Evolutionary conservation across 257 asterid genomes (phyloP).

Genomic region (Solanum megistacrolobum): DNA sequence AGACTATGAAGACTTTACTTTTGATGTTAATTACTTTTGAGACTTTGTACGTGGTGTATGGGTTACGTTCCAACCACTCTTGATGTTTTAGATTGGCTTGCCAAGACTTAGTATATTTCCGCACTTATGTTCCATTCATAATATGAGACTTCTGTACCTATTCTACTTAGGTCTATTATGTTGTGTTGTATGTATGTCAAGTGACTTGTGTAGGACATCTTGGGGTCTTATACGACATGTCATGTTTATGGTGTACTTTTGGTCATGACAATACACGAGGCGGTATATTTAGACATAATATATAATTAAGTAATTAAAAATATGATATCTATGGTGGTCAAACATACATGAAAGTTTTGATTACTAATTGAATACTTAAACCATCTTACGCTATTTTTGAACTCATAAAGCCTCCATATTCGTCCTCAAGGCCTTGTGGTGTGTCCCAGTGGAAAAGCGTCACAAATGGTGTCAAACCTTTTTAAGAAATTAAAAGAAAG

Average conservation of each 20-base stretch:
- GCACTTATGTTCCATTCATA: not conserved
- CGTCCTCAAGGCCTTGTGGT: conserved; percentile 18
- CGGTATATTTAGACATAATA: not conserved
- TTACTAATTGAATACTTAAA: not conserved
- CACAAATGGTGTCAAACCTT: conserved; percentile 11
- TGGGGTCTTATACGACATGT: not conserved
- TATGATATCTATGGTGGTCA: not conserved
- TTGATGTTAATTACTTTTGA: too few relatives aligned
- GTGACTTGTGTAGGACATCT: not conserved
- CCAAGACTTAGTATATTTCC: not conserved
- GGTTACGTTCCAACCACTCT: too few relatives aligned
- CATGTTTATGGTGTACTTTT: not conserved
- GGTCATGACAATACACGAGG: not conserved
- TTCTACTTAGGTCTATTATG: not conserved
- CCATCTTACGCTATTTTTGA: conserved; percentile 5
- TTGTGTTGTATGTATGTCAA: not conserved
- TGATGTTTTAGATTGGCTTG: too few relatives aligned
- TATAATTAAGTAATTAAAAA: not conserved
- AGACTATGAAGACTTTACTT: too few relatives aligned
- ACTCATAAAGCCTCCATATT: conserved; percentile 18
- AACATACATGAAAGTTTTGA: not conserved
- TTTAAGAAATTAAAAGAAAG: not conserved
- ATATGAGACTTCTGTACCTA: not conserved
- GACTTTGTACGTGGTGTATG: too few relatives aligned
- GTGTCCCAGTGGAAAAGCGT: conserved; percentile 14